phyloP scores from a whole-genome alignment of 768 basidiomycete species.

The Boletellus sp. region DNA sequence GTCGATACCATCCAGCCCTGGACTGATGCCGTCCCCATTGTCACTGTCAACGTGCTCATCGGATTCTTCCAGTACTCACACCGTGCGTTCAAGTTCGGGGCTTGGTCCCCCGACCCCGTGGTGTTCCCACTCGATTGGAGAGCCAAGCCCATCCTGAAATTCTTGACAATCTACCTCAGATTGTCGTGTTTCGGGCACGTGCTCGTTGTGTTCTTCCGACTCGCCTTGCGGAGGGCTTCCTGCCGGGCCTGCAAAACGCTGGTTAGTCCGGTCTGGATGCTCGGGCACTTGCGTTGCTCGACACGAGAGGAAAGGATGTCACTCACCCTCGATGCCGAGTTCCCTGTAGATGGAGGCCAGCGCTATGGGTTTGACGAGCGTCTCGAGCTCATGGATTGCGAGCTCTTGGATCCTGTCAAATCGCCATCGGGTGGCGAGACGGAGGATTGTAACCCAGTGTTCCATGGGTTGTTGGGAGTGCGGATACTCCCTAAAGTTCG shows the following conservation, averaged over 20 bases:
- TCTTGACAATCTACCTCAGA: conserved; percentile 29
- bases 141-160: conserved; percentile 27
- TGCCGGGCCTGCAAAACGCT: conserved; percentile 56
- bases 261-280: conserved; percentile 45
- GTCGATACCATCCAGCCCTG: neutral
- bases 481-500: conserved; percentile 44
- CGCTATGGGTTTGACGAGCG: conserved; percentile 48
- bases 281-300: conserved; percentile 49
- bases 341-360: conserved; percentile 55
- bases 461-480: conserved; percentile 46
- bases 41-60: too few relatives aligned
- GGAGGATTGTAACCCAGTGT: conserved; percentile 54
- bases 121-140: conserved; percentile 8
- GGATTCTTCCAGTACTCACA: too few relatives aligned
- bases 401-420: conserved; percentile 50
- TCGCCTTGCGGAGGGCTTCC: conserved; percentile 36
- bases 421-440: conserved; percentile 51
- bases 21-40: conserved; percentile 5
- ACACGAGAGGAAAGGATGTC: conserved; percentile 53
- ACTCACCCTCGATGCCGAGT: conserved; percentile 45
- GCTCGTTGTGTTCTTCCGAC: conserved; percentile 31
- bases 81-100: conserved; percentile 2
- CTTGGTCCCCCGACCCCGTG: conserved; percentile 20
- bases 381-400: conserved; percentile 54
- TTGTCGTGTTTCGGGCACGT: conserved; percentile 28